A percentile compares a stretch with the other conserved stretches of the same genome.
Conservation (phyloP, 345 rosid genomes). For the Syzygium aqueum region DNA sequence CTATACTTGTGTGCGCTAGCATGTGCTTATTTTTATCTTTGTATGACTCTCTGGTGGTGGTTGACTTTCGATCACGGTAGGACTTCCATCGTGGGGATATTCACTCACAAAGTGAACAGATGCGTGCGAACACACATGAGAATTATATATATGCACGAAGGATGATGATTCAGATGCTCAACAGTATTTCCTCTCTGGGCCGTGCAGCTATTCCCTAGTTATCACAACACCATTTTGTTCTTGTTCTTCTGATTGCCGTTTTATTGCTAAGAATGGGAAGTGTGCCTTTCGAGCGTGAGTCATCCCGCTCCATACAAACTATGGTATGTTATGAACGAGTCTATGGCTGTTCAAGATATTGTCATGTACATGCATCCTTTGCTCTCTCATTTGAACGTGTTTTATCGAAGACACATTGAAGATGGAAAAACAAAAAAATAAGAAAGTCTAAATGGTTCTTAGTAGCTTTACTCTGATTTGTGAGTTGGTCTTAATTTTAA, state of each 20-base stretch:
- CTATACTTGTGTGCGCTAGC: neutral
- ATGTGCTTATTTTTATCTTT: neutral
- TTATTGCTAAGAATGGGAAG: neutral
- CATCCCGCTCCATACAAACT: neutral
- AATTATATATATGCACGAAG: neutral
- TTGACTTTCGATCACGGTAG: neutral
- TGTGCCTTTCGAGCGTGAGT: neutral
- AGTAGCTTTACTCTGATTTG: neutral
- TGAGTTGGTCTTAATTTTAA: neutral
- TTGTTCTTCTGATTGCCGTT: neutral
- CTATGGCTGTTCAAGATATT: neutral
- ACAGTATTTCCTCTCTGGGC: neutral
- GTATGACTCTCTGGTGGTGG: neutral
- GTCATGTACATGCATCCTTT: neutral
- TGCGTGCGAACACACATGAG: neutral
- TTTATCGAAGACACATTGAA: neutral
- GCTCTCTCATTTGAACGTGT: neutral
- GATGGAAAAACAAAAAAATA: neutral
- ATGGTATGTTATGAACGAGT: neutral
- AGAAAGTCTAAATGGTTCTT: neutral
- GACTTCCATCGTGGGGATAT: neutral
- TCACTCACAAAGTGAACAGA: neutral
- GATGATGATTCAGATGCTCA: neutral
- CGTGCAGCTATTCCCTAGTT: neutral
- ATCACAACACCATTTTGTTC: neutral